These are phyloP conservation scores for Prunus yedoensis DNA, from an alignment of 331 rosid species.

Conservation along the genomic window DNA sequence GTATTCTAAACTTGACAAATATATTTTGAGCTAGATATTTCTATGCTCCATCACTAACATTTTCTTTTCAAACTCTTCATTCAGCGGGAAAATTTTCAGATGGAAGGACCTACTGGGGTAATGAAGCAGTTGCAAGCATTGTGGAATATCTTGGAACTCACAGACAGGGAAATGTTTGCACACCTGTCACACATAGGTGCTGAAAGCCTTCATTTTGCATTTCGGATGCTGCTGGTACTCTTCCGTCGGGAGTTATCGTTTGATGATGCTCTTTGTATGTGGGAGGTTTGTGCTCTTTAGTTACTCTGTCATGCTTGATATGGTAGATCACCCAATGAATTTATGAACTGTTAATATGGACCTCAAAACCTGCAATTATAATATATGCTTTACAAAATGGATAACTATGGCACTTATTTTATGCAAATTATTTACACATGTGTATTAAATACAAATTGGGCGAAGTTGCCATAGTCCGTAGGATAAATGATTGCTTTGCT, in stretches of 20 bases:
- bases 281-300: constrained; percentile 78
- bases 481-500: neutral
- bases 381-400: neutral
- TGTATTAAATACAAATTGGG: neutral
- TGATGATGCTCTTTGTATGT: constrained; percentile 89
- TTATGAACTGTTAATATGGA: neutral
- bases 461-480: neutral
- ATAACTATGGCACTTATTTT: neutral
- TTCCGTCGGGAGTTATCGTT: constrained; percentile 88
- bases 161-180: constrained; percentile 70
- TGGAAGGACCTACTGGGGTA: constrained; percentile 97
- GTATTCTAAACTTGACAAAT: constrained; percentile 50
- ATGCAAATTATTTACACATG: neutral
- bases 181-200: constrained; percentile 90
- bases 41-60: constrained; percentile 30
- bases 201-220: constrained; percentile 95
- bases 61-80: constrained; percentile 19
- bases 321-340: neutral
- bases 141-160: constrained; percentile 80
- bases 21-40: constrained; percentile 14
- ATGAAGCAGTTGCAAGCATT: constrained; percentile 79
- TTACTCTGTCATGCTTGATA: constrained; percentile 8
- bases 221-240: constrained; percentile 92
- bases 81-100: constrained; percentile 87
- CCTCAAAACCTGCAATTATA: neutral